phyloP scores from a whole-genome alignment of 2,329 filamentous ascomycete genomes.

The Fusarium duplospermum region DNA sequence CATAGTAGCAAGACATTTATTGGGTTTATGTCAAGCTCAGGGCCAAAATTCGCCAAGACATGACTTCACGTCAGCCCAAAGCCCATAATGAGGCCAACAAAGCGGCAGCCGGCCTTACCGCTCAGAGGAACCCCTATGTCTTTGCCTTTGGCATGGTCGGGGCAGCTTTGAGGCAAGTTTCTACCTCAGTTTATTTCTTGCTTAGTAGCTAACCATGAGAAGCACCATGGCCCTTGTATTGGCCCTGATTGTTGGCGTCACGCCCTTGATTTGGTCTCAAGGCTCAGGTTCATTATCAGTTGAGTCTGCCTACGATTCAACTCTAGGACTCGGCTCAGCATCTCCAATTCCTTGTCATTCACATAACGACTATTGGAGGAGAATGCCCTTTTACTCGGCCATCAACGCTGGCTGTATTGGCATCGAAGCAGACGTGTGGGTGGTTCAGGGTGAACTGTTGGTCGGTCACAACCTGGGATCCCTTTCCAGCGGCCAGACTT shows the following conservation, averaged over 20 bases:
- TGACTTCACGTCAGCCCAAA: background rate
- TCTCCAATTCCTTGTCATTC: conserved; percentile 70
- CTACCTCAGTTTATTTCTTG: fast-evolving
- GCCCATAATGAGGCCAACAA: background rate
- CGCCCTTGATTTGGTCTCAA: conserved; percentile 20
- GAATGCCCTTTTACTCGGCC: conserved; percentile 71
- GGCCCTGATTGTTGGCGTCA: conserved; percentile 16
- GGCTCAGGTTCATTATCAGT: background rate
- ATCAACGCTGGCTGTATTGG: conserved; percentile 69
- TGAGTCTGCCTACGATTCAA: background rate
- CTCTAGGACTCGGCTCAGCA: background rate
- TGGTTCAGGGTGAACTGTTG: conserved; percentile 64
- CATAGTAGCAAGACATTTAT: background rate
- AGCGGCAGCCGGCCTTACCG: background rate
- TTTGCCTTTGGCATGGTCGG: conserved; percentile 25
- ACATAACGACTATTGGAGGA: conserved; percentile 79
- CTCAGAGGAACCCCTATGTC: conserved; percentile 21
- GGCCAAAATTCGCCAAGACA: background rate
- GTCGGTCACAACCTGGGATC: conserved; percentile 72
- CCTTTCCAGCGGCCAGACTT: conserved; percentile 66
- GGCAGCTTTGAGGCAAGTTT: conserved; percentile 23
- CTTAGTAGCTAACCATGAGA: background rate
- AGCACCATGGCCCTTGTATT: conserved; percentile 26
- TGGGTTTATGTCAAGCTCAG: background rate
- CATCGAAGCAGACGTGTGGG: conserved; percentile 78